phyloP scores from a whole-genome alignment of 1,139 yeast genomes.

The Citeromyces hawaiiensis region DNA sequence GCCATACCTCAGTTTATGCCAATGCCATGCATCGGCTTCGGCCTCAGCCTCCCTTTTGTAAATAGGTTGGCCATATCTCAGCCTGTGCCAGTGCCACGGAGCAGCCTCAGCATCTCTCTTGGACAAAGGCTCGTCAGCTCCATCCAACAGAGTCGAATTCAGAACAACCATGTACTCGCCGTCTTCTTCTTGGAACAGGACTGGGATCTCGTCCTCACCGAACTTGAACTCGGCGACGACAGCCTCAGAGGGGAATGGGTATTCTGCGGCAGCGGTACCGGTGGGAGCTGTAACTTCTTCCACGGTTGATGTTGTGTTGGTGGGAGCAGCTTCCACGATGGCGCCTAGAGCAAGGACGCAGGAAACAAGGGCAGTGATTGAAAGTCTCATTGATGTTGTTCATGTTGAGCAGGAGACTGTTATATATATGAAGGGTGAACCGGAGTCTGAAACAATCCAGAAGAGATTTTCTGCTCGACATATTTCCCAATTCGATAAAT shows the following conservation, averaged over 20 bases:
- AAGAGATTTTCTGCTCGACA: background rate
- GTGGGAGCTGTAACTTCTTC: background rate
- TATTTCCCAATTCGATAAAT: background rate
- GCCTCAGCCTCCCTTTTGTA: conserved; percentile 10
- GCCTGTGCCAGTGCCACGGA: conserved; percentile 2
- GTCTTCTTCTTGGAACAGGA: background rate
- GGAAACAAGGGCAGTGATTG: background rate
- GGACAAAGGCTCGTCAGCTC: background rate
- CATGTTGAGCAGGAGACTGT: background rate
- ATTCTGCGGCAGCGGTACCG: background rate
- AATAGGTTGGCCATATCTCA: conserved; percentile 7
- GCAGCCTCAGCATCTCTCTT: conserved; percentile 9
- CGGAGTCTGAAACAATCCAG: background rate
- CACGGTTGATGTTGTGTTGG: background rate
- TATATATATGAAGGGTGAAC: background rate
- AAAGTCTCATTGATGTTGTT: background rate
- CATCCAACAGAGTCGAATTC: background rate
- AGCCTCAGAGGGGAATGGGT: background rate
- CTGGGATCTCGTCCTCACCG: background rate
- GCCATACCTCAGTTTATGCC: conserved; percentile 4
- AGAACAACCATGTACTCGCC: background rate
- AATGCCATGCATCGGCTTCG: conserved; percentile 6
- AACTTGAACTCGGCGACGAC: background rate
- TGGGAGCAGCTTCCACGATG: background rate
- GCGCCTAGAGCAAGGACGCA: background rate